Evolutionary conservation across 176 grass and related monocot genomes (phyloP).

Genomic region (Tillandsia leiboldiana): DNA sequence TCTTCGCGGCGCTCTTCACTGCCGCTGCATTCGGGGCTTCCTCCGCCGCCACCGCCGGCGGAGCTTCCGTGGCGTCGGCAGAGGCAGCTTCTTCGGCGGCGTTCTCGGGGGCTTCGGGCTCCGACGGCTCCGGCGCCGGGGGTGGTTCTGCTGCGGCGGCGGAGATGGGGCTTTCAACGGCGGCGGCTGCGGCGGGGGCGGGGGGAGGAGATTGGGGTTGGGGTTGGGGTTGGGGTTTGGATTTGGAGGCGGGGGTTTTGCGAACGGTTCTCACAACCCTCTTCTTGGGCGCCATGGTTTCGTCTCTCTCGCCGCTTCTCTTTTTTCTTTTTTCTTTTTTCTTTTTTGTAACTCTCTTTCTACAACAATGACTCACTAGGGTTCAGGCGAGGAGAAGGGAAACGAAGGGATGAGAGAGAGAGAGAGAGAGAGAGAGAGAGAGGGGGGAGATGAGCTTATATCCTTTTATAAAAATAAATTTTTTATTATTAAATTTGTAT

Average conservation of each 20-base stretch:
- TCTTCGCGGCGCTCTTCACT: conserved; percentile 15
- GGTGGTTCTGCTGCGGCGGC: not conserved
- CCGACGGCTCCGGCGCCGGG: not conserved
- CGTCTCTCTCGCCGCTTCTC: too few species aligned
- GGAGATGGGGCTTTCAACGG: not conserved
- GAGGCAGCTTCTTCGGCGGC: not conserved
- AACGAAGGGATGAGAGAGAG: too few species aligned
- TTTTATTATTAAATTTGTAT: too few species aligned
- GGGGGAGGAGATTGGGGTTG: not conserved
- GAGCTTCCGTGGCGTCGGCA: not conserved
- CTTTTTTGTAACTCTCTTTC: not conserved
- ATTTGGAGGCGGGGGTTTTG: conserved; percentile 23
- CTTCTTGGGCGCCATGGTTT: conserved; percentile 41
- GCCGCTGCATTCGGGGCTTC: not conserved
- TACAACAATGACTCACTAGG: not conserved
- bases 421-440: too few species aligned
- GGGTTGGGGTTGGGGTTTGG: conserved; percentile 11
- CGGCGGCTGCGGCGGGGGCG: not conserved
- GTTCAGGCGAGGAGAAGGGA: not conserved
- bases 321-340: too few species aligned
- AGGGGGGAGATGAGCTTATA: too few species aligned
- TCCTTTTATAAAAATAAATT: too few species aligned
- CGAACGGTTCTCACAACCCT: conserved; percentile 17
- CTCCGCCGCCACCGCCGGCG: not conserved
- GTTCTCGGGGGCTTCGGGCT: not conserved